Conservation (phyloP, 208 protist genomes). For the Acanthamoeba divionensis region DNA sequence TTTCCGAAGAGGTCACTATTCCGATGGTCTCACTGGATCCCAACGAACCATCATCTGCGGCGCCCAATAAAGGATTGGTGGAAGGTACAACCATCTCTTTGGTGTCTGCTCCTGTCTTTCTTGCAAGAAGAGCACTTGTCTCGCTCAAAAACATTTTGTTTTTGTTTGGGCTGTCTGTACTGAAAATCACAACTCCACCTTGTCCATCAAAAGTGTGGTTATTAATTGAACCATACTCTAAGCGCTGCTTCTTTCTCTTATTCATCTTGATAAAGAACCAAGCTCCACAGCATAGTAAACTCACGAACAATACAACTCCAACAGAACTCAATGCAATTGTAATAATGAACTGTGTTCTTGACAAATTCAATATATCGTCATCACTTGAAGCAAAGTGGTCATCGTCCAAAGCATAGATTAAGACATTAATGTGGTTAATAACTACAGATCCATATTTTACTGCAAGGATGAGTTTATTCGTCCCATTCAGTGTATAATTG, state of each 20-base stretch:
- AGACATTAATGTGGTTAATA: not conserved
- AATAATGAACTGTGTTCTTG: too few relatives aligned
- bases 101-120: not conserved
- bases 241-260: not conserved
- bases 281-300: not conserved
- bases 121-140: not conserved
- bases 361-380: not conserved
- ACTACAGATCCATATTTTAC: not conserved
- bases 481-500: too few relatives aligned
- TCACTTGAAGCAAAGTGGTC: not conserved
- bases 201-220: too few relatives aligned
- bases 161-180: too few relatives aligned
- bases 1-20: not conserved
- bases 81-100: not conserved
- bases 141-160: not conserved
- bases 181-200: too few relatives aligned
- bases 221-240: too few relatives aligned
- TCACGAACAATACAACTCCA: not conserved
- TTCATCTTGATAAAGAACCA: not conserved
- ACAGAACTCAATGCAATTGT: not conserved
- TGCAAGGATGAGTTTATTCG: too few relatives aligned
- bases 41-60: not conserved
- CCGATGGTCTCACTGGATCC: not conserved
- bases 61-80: not conserved
- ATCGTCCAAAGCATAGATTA: not conserved